Evolutionary conservation across 2,329 filamentous ascomycete genomes (phyloP).

Genomic region (Periconia sp.): DNA sequence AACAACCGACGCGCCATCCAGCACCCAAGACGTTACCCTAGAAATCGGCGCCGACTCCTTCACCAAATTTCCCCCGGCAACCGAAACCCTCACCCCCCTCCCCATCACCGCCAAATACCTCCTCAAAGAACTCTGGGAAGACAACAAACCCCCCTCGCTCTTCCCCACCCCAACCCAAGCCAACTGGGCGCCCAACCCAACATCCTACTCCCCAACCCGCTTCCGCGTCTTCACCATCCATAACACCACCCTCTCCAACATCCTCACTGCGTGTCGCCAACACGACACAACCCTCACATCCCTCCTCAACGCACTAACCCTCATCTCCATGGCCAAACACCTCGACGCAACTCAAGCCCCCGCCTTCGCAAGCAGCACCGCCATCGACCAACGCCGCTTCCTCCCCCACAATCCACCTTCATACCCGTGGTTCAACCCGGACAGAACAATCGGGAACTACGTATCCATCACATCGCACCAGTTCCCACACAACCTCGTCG

Average conservation of each 20-base stretch:
- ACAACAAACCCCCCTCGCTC: conserved; percentile 12
- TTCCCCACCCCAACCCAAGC: conserved; percentile 13
- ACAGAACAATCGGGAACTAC: conserved; percentile 19
- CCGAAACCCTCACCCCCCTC: conserved; percentile 22
- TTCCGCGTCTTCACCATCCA: conserved; percentile 16
- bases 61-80: conserved; percentile 22
- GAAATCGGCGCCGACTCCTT: conserved; percentile 25
- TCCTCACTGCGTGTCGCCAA: conserved; percentile 13
- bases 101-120: conserved; percentile 14
- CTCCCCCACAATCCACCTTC: conserved; percentile 14
- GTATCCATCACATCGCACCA: conserved; percentile 16
- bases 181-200: conserved; percentile 14
- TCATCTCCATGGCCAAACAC: conserved; percentile 18
- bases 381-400: conserved; percentile 21
- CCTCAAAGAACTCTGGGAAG: conserved; percentile 14
- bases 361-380: conserved; percentile 20
- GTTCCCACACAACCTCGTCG: conserved; percentile 19
- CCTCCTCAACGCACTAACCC: conserved; percentile 17
- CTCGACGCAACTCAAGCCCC: conserved; percentile 16
- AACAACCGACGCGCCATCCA: conserved; percentile 10
- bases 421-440: conserved; percentile 15
- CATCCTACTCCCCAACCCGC: conserved; percentile 15
- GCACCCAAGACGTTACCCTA: conserved; percentile 17
- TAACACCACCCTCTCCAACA: conserved; percentile 10
- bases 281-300: conserved; percentile 24